Conservation (phyloP, 306 rosid species). For the Cucurbita ficifolia region DNA sequence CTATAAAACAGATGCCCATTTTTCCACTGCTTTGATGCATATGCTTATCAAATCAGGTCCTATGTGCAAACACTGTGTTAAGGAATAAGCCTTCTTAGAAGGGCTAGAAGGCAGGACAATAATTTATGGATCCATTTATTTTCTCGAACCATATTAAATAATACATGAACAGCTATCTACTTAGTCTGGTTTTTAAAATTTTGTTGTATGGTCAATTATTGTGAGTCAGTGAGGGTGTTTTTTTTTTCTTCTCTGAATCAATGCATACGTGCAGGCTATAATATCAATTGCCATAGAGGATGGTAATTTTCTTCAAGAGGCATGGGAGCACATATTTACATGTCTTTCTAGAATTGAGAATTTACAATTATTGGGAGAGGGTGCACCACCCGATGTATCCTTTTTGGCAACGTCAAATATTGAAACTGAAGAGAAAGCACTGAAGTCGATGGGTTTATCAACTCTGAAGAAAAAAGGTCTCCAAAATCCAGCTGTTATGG, state of each 20-base stretch:
- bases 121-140: neutral
- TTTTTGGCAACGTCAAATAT: conserved; percentile 51
- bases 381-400: conserved; percentile 88
- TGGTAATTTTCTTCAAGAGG: conserved; percentile 83
- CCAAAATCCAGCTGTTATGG: conserved; percentile 88
- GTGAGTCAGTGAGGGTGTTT: neutral
- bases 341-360: conserved; percentile 98
- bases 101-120: neutral
- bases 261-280: conserved; percentile 48
- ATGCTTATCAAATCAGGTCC: neutral
- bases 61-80: neutral
- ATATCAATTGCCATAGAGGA: conserved; percentile 92
- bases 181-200: neutral
- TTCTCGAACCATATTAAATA: neutral
- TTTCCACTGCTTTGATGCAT: neutral
- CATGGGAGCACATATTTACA: conserved; percentile 97
- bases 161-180: neutral
- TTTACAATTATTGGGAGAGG: conserved; percentile 92
- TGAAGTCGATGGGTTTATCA: conserved; percentile 47
- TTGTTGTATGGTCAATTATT: neutral
- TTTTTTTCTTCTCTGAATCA: conserved; percentile 5
- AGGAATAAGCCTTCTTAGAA: neutral
- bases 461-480: conserved; percentile 68
- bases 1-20: neutral
- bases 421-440: conserved; percentile 61